phyloP scores from a whole-genome alignment of 306 rosid genomes.

The Quercus gilva region DNA sequence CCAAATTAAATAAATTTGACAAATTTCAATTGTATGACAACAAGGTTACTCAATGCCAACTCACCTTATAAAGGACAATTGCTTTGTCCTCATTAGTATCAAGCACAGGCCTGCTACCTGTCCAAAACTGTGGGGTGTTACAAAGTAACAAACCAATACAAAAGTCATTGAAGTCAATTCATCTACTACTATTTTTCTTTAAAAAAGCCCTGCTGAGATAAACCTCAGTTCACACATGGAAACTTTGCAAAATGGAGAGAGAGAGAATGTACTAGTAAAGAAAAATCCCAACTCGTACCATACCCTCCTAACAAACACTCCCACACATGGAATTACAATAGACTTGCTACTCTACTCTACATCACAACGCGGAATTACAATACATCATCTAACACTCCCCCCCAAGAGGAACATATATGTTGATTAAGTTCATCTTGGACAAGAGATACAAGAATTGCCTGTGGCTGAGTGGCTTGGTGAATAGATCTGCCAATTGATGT shows the following conservation, averaged over 20 bases:
- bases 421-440: too few relatives aligned
- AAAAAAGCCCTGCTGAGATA: background rate
- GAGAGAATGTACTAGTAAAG: background rate
- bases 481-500: too few relatives aligned
- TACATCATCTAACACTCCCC: too few relatives aligned
- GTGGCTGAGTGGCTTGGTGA: too few relatives aligned
- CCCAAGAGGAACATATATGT: too few relatives aligned
- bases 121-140: conserved; percentile 27
- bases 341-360: too few relatives aligned
- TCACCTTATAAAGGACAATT: conserved; percentile 83
- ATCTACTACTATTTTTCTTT: background rate
- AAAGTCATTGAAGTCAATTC: background rate
- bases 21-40: background rate
- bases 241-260: background rate
- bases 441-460: too few relatives aligned
- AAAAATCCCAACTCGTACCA: background rate
- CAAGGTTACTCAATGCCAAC: conserved; percentile 18
- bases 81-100: conserved; percentile 85
- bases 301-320: background rate
- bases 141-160: conserved; percentile 14
- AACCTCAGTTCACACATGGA: background rate
- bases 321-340: too few relatives aligned
- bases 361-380: too few relatives aligned
- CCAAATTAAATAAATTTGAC: conserved; percentile 13
- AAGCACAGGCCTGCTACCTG: conserved; percentile 56